These are phyloP conservation scores for Sporothrix protearum DNA, from an alignment of 2,329 filamentous ascomycete genomes.

Conservation along the genomic window DNA sequence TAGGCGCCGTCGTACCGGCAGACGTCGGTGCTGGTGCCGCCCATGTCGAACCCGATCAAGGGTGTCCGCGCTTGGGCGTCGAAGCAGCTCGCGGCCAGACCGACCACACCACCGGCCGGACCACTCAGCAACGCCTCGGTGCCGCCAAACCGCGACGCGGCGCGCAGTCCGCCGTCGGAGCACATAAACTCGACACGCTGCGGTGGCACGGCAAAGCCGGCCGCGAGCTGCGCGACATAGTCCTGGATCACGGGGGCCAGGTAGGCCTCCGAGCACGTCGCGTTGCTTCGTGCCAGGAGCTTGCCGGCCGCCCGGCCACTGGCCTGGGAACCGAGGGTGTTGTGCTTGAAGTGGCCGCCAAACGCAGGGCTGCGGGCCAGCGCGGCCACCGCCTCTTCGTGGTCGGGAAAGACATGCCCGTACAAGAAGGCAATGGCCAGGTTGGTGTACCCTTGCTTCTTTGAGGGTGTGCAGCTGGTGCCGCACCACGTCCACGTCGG, in stretches of 20 bases:
- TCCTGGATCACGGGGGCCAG: constrained; percentile 67
- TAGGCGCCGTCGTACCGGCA: constrained; percentile 47
- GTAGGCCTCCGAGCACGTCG: constrained; percentile 69
- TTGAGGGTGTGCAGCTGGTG: constrained; percentile 43
- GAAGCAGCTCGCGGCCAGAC: constrained; percentile 68
- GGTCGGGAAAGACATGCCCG: background rate
- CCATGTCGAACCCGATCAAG: constrained; percentile 65
- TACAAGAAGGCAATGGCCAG: constrained; percentile 40
- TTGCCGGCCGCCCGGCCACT: constrained; percentile 40
- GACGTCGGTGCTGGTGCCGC: constrained; percentile 22
- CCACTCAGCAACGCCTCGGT: constrained; percentile 62
- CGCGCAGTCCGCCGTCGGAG: constrained; percentile 50
- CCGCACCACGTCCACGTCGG: constrained; percentile 52
- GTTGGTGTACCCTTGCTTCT: constrained; percentile 36
- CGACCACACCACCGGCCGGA: constrained; percentile 68
- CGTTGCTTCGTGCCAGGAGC: constrained; percentile 64
- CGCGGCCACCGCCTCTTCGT: background rate
- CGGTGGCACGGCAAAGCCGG: constrained; percentile 50
- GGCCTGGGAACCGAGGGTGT: constrained; percentile 43
- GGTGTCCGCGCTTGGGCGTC: constrained; percentile 55
- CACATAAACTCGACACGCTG: constrained; percentile 59
- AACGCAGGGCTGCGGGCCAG: background rate
- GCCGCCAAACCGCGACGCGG: constrained; percentile 28
- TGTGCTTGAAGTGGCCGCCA: background rate
- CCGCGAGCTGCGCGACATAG: constrained; percentile 63